Base-by-base conservation (phyloP, 1,284 basidiomycete genomes). In the Cutaneotrichosporon mucoides region DNA sequence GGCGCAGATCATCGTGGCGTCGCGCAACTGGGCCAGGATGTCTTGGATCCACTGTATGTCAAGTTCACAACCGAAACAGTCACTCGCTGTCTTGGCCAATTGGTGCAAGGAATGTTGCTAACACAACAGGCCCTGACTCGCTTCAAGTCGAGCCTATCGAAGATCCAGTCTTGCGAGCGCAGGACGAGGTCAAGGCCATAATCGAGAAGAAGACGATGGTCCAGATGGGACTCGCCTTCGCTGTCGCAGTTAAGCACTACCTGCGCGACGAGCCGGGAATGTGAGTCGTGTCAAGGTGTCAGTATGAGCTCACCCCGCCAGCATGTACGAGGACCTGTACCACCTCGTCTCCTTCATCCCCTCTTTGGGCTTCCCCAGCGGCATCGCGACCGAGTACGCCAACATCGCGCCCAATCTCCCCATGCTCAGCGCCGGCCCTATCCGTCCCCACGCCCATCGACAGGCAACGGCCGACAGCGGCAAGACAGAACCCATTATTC, bases 121-220 rank as follows among this genome's bases (percentile, higher is more conserved):
- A 24, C 24, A 24, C 24, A 50, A 4, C 53, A 73, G 72, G 72
- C 49, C 75, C 76, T 9, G 73, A 77, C 57, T 55, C 66, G 1
- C 44, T 69, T 12, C 24, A 51, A 9, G 50, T 58, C 11, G 53
- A 57, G 1, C 59, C 70, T 2, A 62, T 68, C 6, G 48, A 64
- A 5, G 69, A 72, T 33, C 58, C 60, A 6, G 55, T 73, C 4
- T 80, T 79, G 7, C 78, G 81, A 53, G 75, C 77, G 49, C 80
- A 75, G 3, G 74, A 76, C 53, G 59, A 61, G 61, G 80, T 82
- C 1, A 82, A 83, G n/a, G 77, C 81, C 0, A 69, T 87, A 41
- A 76, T 88, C 43, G 88, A 89, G 73, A 86, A 87, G 76, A 88
- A 85, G 74, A 84, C 84, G 9, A 85, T 88, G 81, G 82, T 88